Base-by-base conservation (phyloP, 208 protist genomes). In the Tritrichomonas foetus region DNA sequence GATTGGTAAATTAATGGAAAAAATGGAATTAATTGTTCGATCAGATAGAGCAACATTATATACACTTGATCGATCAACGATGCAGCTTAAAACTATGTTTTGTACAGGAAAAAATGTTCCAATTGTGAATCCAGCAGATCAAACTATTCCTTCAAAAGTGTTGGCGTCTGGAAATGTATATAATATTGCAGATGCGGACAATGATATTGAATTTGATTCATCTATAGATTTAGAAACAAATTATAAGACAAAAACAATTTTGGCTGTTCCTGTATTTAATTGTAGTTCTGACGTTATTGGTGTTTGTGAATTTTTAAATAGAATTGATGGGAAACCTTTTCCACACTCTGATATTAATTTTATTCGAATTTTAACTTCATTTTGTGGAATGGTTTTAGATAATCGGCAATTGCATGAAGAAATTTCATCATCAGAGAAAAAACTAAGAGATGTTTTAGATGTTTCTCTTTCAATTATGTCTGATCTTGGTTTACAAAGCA, bases 101-200 rank as follows among this genome's bases (percentile, higher is more conserved):
- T 36, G 47, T 36, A 2, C 1, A 8, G 69, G 69, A 30, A 1
- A 47, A 20, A n/a, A 78, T 36, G 47, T 11, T 47, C 5, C 33
- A 20, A 78, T 78, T 47, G 69, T 47, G 39, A 94, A 94, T 78
- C 94, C 75, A 44, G 74, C 94, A 49, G 41, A 82, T 30, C 33
- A 82, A 27, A 36, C 33, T 82, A 82, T 50, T 50, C 20, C 50
- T 14, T 20, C n/a, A n/a, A 47, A 82, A 50, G 50, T 41, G 30
- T 82, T 50, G 20, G 50, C 47, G 1, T 9, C 16, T 8, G 41
- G 41, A 20, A 41, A 82, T n/a, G 41, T 82, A 0, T 50, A n/a
- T 11, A 82, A 82, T 50, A 14, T 82, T 36, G n/a, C 74, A 50
- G 74, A 82, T 30, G 74, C 41, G 1, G 47, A 82, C 41, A 41